phyloP scores from a whole-genome alignment of 441 rosid species.

The Melastoma candidum region DNA sequence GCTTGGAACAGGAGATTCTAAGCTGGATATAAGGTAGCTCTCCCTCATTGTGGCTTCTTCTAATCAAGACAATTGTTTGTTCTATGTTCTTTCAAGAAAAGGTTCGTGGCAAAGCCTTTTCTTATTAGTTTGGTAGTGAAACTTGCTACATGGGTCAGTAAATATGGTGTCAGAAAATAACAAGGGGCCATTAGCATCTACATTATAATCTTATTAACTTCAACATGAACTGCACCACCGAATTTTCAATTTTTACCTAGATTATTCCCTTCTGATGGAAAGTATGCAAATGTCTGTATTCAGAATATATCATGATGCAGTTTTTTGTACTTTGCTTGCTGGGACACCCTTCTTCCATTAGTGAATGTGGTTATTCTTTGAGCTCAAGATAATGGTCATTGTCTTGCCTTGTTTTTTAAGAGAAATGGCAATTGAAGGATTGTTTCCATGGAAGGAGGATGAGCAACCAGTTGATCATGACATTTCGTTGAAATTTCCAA shows the following conservation, averaged over 20 bases:
- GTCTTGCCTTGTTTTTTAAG: conserved; percentile 26
- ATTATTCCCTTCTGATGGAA: no score
- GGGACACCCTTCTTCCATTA: conserved; percentile 1
- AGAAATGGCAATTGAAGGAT: conserved; percentile 92
- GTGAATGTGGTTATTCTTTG: background rate
- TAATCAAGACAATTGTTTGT: background rate
- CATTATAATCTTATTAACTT: no score
- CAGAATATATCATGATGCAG: no score
- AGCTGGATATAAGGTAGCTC: conserved; percentile 85
- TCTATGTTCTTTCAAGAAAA: background rate
- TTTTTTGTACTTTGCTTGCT: background rate
- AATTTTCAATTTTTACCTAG: no score
- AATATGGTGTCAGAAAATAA: no score
- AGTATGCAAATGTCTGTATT: no score
- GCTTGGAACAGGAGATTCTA: conserved; percentile 81
- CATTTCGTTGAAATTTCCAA: conserved; percentile 53
- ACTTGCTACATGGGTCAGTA: no score
- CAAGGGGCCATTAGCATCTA: no score
- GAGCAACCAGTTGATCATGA: conserved; percentile 31
- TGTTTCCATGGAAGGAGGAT: conserved; percentile 56
- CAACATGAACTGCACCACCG: no score
- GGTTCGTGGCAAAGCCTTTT: background rate
- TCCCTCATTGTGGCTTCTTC: background rate
- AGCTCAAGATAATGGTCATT: background rate
- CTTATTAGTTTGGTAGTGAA: no score